phyloP scores from a whole-genome alignment of 257 asterid genomes.

The Nicotiana benthamiana region DNA sequence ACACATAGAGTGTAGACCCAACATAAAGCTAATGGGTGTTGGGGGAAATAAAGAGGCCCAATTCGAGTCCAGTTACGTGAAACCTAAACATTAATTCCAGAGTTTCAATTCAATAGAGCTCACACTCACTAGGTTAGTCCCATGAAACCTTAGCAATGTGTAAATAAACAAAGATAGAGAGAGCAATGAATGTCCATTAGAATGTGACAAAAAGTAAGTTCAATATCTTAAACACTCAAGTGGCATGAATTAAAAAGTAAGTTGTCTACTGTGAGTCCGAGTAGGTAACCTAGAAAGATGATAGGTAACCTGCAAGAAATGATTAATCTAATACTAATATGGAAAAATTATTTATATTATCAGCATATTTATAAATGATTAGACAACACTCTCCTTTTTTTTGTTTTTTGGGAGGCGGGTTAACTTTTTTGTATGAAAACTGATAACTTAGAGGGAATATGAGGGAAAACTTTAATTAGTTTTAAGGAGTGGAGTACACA shows the following conservation, averaged over 20 bases:
- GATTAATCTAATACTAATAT: neutral
- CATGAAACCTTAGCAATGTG: too few relatives aligned
- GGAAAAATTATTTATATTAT: neutral
- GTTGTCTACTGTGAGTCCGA: neutral
- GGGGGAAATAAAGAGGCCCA: neutral
- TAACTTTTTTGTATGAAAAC: too few relatives aligned
- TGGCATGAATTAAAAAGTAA: neutral
- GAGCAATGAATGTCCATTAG: neutral
- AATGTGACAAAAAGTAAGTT: neutral
- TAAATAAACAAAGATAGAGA: too few relatives aligned
- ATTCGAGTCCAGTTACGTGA: neutral
- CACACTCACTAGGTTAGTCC: too few relatives aligned
- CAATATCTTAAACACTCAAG: neutral
- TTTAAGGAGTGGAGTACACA: too few relatives aligned
- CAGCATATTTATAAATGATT: too few relatives aligned
- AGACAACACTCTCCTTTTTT: too few relatives aligned
- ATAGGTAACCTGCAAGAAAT: neutral
- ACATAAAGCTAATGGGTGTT: neutral
- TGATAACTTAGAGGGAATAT: too few relatives aligned
- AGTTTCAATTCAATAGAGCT: neutral
- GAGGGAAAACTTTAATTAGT: too few relatives aligned
- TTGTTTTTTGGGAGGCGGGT: too few relatives aligned
- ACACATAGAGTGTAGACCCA: neutral
- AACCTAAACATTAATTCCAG: neutral
- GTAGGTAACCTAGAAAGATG: neutral